These are phyloP conservation scores for Torrubiella hemipterigena DNA, from an alignment of 2,329 filamentous ascomycete genomes.

Conservation along the genomic window DNA sequence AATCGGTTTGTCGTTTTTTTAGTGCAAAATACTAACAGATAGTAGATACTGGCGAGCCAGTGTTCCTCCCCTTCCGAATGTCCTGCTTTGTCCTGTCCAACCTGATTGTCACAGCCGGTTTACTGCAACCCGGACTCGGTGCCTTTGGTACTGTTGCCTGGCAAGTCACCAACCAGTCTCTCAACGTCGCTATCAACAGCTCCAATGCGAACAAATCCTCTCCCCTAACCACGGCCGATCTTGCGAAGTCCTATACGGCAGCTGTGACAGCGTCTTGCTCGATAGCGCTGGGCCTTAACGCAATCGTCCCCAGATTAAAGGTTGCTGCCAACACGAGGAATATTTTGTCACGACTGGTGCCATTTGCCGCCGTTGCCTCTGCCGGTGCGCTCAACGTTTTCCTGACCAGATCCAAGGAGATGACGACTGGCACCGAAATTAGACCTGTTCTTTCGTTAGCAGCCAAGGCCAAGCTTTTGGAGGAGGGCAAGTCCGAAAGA, in stretches of 20 bases:
- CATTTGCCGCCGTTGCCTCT: constrained; percentile 87
- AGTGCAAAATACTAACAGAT: background rate
- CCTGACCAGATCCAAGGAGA: constrained; percentile 95
- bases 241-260: constrained; percentile 81
- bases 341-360: constrained; percentile 76
- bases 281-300: constrained; percentile 85
- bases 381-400: constrained; percentile 92
- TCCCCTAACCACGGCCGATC: constrained; percentile 66
- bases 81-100: constrained; percentile 91
- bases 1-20: constrained; percentile 7
- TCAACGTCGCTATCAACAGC: constrained; percentile 96
- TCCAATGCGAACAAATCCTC: constrained; percentile 98
- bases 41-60: constrained; percentile 79
- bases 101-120: constrained; percentile 86
- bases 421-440: constrained; percentile 82
- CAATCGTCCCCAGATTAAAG: constrained; percentile 75
- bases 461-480: constrained; percentile 47
- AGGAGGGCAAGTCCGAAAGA: constrained; percentile 48
- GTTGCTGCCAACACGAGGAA: constrained; percentile 64
- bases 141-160: constrained; percentile 80
- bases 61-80: constrained; percentile 95
- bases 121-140: constrained; percentile 81
- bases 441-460: constrained; percentile 67
- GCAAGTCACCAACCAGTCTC: constrained; percentile 94
- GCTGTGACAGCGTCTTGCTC: constrained; percentile 89